Percentiles rank a stretch among this genome's conserved stretches.
Conservation (phyloP, 2,329 filamentous ascomycete species). For the Sporothrix globosa region DNA sequence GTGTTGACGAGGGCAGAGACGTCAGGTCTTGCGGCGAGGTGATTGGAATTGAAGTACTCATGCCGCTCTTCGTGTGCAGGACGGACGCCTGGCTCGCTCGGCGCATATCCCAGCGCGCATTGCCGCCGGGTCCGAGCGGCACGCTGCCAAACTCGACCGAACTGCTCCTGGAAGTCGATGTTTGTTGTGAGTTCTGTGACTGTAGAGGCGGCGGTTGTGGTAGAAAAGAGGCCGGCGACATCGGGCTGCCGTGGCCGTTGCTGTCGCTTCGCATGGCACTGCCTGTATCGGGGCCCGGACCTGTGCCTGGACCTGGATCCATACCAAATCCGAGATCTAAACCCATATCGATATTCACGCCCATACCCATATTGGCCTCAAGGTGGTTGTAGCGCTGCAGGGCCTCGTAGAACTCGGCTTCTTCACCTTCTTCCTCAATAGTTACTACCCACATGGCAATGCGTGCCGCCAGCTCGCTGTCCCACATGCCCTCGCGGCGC, state of each 20-base stretch:
- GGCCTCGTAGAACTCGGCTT: constrained; percentile 35
- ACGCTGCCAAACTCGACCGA: constrained; percentile 43
- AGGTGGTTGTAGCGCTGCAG: background rate
- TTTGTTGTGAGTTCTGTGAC: background rate
- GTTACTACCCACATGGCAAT: constrained; percentile 60
- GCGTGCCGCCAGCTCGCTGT: constrained; percentile 61
- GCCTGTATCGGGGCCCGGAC: background rate
- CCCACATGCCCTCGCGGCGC: constrained; percentile 70
- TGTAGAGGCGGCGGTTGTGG: background rate
- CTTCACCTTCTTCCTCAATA: constrained; percentile 56
- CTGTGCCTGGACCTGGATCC: background rate
- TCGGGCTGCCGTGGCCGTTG: constrained; percentile 37
- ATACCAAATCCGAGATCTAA: too few relatives aligned
- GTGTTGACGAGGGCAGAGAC: too few relatives aligned
- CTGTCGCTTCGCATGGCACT: constrained; percentile 31
- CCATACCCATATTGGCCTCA: background rate
- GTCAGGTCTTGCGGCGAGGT: background rate
- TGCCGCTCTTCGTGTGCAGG: constrained; percentile 16
- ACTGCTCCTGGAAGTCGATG: background rate
- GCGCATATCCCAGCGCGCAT: constrained; percentile 48
- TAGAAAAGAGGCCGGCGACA: background rate
- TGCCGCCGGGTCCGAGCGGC: constrained; percentile 50
- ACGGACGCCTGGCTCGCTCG: constrained; percentile 38
- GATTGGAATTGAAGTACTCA: background rate
- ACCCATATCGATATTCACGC: background rate